phyloP scores from a whole-genome alignment of 352 stramenopile genomes.

The Phytophthora cryptogea region DNA sequence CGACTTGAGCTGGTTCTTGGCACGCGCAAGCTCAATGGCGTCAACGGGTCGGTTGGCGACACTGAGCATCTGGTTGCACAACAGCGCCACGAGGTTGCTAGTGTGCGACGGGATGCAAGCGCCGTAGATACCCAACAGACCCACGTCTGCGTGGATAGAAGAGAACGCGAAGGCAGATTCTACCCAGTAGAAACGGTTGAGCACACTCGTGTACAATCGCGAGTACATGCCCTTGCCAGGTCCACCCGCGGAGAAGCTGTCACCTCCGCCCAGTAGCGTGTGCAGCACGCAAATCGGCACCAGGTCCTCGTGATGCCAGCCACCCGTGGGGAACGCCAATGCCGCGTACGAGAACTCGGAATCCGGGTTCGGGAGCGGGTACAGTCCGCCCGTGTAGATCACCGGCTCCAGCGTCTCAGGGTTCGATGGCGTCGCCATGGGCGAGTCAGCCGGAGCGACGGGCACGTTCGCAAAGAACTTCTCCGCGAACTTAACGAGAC shows the following conservation, averaged over 20 bases:
- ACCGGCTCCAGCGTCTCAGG: conserved; percentile 47
- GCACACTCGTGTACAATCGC: conserved; percentile 96
- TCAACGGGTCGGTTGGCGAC: conserved; percentile 83
- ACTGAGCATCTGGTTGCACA: conserved; percentile 94
- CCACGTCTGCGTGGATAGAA: conserved; percentile 94
- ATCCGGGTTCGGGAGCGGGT: conserved; percentile 70
- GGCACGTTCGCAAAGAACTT: conserved; percentile 87
- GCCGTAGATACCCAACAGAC: conserved; percentile 96
- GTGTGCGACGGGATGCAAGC: conserved; percentile 82
- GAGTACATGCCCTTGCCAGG: conserved; percentile 99
- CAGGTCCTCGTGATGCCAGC: conserved; percentile 97
- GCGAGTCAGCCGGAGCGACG: conserved; percentile 16
- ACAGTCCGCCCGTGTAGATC: conserved; percentile 72
- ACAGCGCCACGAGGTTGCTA: conserved; percentile 91
- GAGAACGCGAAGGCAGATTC: conserved; percentile 98
- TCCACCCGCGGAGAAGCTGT: conserved; percentile 98
- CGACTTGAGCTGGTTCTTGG: conserved; percentile 99
- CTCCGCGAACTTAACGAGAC: conserved; percentile 90
- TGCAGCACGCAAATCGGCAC: conserved; percentile 97
- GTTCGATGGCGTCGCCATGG: conserved; percentile 35
- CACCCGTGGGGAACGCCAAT: conserved; percentile 95
- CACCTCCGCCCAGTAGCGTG: conserved; percentile 96
- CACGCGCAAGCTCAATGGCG: conserved; percentile 91
- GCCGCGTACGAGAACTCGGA: conserved; percentile 90
- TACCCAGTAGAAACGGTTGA: conserved; percentile 98